A percentile compares a stretch with the other conserved stretches of the same genome.
Evolutionary conservation across 306 rosid genomes (phyloP).

Genomic region (Sesbania bispinosa): DNA sequence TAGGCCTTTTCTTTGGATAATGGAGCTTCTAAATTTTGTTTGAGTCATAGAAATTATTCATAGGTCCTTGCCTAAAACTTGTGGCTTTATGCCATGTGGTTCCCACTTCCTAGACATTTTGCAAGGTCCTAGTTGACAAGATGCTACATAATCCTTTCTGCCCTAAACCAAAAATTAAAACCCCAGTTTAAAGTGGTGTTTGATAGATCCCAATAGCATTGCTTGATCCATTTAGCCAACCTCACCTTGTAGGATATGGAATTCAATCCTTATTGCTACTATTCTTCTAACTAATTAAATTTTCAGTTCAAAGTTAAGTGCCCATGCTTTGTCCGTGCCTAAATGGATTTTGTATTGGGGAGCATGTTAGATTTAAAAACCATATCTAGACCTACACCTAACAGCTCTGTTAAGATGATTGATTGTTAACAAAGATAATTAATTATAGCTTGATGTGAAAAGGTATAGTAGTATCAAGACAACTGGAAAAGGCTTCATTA

Average conservation of each 20-base stretch:
- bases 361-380: not conserved
- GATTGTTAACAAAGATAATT: not conserved
- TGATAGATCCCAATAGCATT: not conserved
- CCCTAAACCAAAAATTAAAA: not conserved
- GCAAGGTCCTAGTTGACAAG: conserved; percentile 1
- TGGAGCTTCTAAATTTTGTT: conserved; percentile 9
- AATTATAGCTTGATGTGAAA: not conserved
- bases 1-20: not conserved
- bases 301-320: conserved; percentile 13
- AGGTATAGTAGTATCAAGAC: not conserved
- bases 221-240: not conserved
- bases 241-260: not conserved
- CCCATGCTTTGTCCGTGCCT: not conserved
- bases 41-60: not conserved
- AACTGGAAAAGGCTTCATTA: conserved; percentile 14
- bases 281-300: conserved; percentile 11
- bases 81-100: not conserved
- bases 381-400: not conserved
- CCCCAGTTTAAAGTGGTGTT: not conserved
- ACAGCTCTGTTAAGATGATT: conserved; percentile 3
- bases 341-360: not conserved
- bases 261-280: not conserved
- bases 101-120: conserved; percentile 11
- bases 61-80: not conserved
- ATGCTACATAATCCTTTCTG: conserved; percentile 2